Percentiles rank a stretch among this genome's conserved stretches.
phyloP scores from a whole-genome alignment of 306 rosid species.

The Cucurbita maxima region DNA sequence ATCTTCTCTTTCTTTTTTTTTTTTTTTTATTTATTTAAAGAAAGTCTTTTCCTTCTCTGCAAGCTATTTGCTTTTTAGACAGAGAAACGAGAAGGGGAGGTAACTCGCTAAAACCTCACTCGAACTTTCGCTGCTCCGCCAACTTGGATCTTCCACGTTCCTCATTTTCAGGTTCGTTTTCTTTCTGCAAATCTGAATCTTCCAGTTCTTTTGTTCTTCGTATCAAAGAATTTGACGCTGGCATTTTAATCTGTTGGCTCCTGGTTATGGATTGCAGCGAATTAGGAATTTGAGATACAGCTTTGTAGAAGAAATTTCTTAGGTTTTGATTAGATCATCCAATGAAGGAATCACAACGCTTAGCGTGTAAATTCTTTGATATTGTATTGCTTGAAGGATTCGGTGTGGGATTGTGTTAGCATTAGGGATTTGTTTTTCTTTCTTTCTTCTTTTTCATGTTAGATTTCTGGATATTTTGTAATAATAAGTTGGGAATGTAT shows the following conservation, averaged over 20 bases:
- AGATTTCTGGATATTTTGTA: background rate
- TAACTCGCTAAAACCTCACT: background rate
- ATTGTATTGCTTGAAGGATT: background rate
- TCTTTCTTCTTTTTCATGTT: background rate
- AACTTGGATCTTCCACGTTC: background rate
- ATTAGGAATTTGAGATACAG: background rate
- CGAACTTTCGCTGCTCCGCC: background rate
- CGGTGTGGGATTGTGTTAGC: background rate
- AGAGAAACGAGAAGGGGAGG: background rate
- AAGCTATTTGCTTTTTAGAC: conserved; percentile 8
- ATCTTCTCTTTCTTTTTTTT: background rate
- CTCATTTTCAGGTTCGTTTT: background rate
- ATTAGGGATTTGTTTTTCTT: background rate
- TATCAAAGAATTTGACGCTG: background rate
- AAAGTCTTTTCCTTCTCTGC: conserved; percentile 5
- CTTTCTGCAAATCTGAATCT: background rate
- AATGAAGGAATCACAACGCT: background rate
- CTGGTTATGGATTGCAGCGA: background rate
- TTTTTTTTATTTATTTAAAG: background rate
- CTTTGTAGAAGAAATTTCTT: background rate
- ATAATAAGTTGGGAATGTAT: background rate
- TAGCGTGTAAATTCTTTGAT: background rate
- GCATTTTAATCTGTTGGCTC: background rate
- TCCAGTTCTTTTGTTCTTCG: background rate
- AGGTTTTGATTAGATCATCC: background rate